phyloP scores from a whole-genome alignment of 2,329 filamentous ascomycete genomes.

The Camillea tinctor region DNA sequence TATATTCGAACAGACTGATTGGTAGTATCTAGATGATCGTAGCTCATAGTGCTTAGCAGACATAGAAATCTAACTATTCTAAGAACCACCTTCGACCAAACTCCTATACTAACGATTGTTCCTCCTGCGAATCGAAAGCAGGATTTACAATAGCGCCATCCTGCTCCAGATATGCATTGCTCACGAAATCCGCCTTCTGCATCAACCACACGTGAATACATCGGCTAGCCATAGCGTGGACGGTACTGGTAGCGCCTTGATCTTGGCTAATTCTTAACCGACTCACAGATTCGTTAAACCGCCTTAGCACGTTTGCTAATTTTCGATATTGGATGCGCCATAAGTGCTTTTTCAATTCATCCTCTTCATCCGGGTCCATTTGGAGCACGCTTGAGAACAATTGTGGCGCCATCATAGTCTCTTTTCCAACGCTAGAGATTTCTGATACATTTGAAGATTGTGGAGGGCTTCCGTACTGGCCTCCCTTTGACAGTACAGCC shows the following conservation, averaged over 20 bases:
- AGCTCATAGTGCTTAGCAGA: no score
- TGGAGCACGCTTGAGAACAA: slow-evolving; percentile 1
- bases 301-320: background rate
- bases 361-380: slow-evolving; percentile 4
- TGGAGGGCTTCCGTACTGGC: background rate
- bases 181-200: slow-evolving; percentile 1
- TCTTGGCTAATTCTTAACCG: background rate
- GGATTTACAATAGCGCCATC: no score
- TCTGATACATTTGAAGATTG: background rate
- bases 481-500: background rate
- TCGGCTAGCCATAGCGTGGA: background rate
- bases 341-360: slow-evolving; percentile 3
- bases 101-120: no score
- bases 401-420: background rate
- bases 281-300: background rate
- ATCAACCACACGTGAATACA: slow-evolving; percentile 2
- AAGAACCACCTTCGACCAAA: no score
- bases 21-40: no score
- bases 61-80: no score
- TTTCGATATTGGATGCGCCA: slow-evolving; percentile 3
- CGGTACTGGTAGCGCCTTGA: background rate
- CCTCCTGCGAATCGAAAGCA: no score
- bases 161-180: no score
- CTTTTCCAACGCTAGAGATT: background rate
- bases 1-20: no score